Conservation (phyloP, 2,329 filamentous ascomycete genomes). For the Penicillium griseofulvum region DNA sequence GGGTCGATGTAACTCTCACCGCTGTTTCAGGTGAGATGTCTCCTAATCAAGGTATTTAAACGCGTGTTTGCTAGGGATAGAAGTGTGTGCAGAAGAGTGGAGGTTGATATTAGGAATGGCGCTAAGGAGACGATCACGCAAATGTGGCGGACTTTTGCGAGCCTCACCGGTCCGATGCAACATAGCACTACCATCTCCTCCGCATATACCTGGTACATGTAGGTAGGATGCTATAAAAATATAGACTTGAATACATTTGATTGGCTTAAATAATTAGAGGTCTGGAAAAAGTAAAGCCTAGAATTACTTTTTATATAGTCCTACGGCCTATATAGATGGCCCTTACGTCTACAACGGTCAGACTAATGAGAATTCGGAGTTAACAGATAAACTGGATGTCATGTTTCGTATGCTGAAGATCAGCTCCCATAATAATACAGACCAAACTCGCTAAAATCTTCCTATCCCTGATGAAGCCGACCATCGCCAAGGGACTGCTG, state of each 20-base stretch:
- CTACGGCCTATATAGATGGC: too few species aligned
- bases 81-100: constrained; percentile 8
- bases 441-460: constrained; percentile 8
- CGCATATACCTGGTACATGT: too few species aligned
- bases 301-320: too few species aligned
- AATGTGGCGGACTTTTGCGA: constrained; percentile 24
- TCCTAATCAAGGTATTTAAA: neutral
- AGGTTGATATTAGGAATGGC: constrained; percentile 19
- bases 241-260: neutral
- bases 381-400: constrained; percentile 1
- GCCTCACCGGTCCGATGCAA: neutral
- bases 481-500: constrained; percentile 31
- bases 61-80: neutral
- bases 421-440: constrained; percentile 22
- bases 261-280: neutral
- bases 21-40: constrained; percentile 9
- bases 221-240: too few species aligned
- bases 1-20: constrained; percentile 9
- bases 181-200: neutral
- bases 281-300: neutral
- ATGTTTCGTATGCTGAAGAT: constrained; percentile 11
- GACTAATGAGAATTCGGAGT: neutral
- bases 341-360: neutral
- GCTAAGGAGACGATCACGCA: constrained; percentile 31
- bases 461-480: constrained; percentile 21